phyloP scores from a whole-genome alignment of 345 rosid genomes.

The Citrus mangshanensis region DNA sequence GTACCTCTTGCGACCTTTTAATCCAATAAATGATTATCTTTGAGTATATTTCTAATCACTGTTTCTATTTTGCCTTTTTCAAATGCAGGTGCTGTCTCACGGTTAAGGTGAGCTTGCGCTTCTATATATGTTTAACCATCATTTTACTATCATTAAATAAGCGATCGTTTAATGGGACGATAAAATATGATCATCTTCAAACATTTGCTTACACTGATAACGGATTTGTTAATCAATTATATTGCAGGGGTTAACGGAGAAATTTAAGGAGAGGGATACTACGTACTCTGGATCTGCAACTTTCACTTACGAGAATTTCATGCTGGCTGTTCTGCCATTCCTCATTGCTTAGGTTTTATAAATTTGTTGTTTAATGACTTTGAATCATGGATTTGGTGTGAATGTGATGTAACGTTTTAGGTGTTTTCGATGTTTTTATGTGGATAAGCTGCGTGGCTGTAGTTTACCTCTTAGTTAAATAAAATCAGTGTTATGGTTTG shows the following conservation, averaged over 20 bases:
- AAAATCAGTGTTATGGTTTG: neutral
- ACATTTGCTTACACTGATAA: neutral
- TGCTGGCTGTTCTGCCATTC: constrained; percentile 89
- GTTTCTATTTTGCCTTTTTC: neutral
- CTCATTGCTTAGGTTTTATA: constrained; percentile 50
- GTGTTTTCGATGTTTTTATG: neutral
- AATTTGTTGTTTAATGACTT: neutral
- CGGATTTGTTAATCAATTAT: neutral
- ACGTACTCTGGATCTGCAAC: constrained; percentile 70
- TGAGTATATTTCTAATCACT: too few species aligned
- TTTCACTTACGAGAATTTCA: constrained; percentile 74
- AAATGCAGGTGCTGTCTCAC: constrained; percentile 90
- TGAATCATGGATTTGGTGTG: neutral
- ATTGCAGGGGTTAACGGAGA: constrained; percentile 84
- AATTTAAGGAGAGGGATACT: constrained; percentile 80
- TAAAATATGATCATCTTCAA: neutral
- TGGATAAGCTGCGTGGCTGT: neutral
- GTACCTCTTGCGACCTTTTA: neutral
- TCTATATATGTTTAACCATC: neutral
- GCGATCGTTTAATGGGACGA: neutral
- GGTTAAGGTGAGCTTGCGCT: constrained; percentile 63
- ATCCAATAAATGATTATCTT: neutral
- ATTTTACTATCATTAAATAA: neutral
- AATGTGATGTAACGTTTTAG: neutral
- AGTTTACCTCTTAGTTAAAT: neutral